These are phyloP conservation scores for Eutypella sp. DNA, from an alignment of 2,329 filamentous ascomycete species.

Conservation along the genomic window DNA sequence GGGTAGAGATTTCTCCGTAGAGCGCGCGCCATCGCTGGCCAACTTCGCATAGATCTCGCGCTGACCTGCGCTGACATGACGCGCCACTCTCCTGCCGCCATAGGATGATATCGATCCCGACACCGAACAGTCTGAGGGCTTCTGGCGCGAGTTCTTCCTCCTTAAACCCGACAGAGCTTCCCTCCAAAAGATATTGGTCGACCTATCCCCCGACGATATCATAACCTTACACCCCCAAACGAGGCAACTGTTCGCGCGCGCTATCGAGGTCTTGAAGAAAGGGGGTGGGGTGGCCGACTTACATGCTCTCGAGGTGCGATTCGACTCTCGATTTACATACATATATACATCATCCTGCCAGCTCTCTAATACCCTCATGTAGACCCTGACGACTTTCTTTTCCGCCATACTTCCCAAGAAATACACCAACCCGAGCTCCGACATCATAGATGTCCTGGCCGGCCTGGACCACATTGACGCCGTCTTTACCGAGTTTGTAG, in stretches of 20 bases:
- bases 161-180: constrained; percentile 70
- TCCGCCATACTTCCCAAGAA: constrained; percentile 77
- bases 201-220: constrained; percentile 69
- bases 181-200: constrained; percentile 63
- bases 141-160: constrained; percentile 95
- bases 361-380: constrained; percentile 35
- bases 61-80: constrained; percentile 20
- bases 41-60: constrained; percentile 1
- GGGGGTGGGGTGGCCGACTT: constrained; percentile 59
- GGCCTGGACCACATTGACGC: constrained; percentile 84
- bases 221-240: constrained; percentile 73
- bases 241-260: constrained; percentile 70
- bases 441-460: constrained; percentile 84
- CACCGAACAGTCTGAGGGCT: constrained; percentile 75
- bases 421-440: constrained; percentile 91
- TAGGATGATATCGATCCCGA: constrained; percentile 51
- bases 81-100: constrained; percentile 19
- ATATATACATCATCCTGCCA: not conserved
- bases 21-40: no score
- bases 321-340: not conserved
- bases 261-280: constrained; percentile 63
- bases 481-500: constrained; percentile 84
- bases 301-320: constrained; percentile 78
- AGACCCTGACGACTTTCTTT: constrained; percentile 90
- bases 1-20: no score